These are phyloP conservation scores for Pythium insidiosum DNA, from an alignment of 352 stramenopile species.

Conservation along the genomic window DNA sequence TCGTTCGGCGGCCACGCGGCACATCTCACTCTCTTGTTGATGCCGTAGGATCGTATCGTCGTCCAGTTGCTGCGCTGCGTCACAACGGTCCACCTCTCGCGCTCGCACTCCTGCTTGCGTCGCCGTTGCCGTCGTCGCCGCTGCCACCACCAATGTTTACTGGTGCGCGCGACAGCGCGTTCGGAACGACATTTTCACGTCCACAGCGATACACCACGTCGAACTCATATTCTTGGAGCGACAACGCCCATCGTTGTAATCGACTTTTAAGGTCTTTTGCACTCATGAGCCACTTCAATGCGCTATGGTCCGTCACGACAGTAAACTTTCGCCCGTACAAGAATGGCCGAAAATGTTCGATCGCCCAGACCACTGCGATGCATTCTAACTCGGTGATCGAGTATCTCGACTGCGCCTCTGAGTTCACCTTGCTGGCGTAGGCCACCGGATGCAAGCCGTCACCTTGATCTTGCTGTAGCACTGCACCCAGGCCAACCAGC, in stretches of 20 bases:
- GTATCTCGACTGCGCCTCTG: conserved; percentile 10
- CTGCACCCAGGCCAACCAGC: conserved; percentile 6
- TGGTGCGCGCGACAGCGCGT: neutral
- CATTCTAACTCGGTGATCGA: conserved; percentile 20
- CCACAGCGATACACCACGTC: neutral
- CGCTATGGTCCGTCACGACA: conserved; percentile 6
- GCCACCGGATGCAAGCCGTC: conserved; percentile 5
- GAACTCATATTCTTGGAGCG: neutral
- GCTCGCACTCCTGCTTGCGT: neutral
- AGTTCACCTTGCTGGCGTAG: conserved; percentile 17
- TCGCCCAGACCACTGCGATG: neutral
- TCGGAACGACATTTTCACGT: neutral
- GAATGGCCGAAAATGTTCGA: conserved; percentile 1
- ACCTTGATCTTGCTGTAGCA: conserved; percentile 16
- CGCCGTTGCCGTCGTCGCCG: neutral
- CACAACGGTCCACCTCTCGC: too few species aligned
- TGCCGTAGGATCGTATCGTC: neutral
- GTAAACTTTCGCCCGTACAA: neutral
- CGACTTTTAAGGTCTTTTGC: conserved; percentile 1
- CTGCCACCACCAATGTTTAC: neutral
- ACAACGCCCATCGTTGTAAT: neutral
- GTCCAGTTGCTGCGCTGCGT: neutral
- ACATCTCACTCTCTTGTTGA: neutral
- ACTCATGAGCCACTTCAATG: too few species aligned
- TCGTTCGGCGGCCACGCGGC: neutral